Evolutionary conservation across 2,329 filamentous ascomycete genomes (phyloP).

Genomic region (Beauveria pseudobassiana): DNA sequence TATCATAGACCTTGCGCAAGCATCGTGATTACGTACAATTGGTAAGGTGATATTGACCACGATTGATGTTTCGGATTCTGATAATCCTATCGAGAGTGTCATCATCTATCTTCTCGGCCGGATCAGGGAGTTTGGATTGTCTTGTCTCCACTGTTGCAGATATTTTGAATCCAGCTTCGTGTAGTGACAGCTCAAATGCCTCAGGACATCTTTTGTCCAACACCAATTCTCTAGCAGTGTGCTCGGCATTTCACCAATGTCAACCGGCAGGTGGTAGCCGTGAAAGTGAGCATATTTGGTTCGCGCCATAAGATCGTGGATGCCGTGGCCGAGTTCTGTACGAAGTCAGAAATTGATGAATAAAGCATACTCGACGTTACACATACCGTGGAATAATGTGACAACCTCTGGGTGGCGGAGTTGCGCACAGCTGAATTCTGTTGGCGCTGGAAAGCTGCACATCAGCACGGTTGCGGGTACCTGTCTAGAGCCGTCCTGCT

Average conservation of each 20-base stretch:
- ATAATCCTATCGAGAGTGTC: not conserved
- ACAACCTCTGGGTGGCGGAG: not conserved
- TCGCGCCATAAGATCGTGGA: not conserved
- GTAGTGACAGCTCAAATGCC: slow-evolving; percentile 1
- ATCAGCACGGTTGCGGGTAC: not conserved
- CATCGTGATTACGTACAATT: not conserved
- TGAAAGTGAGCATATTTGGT: slow-evolving; percentile 2
- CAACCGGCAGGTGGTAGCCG: not conserved
- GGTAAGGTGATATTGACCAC: slow-evolving; percentile 1
- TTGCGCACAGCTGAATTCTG: not conserved
- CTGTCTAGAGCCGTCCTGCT: not conserved
- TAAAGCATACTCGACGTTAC: not conserved
- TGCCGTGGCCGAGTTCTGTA: slow-evolving; percentile 1
- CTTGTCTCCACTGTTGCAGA: not conserved
- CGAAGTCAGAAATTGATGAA: not conserved
- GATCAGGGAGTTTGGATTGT: not conserved
- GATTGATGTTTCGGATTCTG: not conserved
- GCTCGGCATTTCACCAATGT: slow-evolving; percentile 1
- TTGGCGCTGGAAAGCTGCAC: not conserved
- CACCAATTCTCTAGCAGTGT: slow-evolving; percentile 2
- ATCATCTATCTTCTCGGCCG: not conserved
- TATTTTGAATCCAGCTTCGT: not conserved
- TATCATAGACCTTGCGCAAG: not conserved
- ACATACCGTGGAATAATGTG: not conserved
- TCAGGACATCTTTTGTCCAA: not conserved